Evolutionary conservation across 2,329 filamentous ascomycete genomes (phyloP), one percentile per base, ranked within the genome.

Genomic region (Meredithiella fracta): DNA sequence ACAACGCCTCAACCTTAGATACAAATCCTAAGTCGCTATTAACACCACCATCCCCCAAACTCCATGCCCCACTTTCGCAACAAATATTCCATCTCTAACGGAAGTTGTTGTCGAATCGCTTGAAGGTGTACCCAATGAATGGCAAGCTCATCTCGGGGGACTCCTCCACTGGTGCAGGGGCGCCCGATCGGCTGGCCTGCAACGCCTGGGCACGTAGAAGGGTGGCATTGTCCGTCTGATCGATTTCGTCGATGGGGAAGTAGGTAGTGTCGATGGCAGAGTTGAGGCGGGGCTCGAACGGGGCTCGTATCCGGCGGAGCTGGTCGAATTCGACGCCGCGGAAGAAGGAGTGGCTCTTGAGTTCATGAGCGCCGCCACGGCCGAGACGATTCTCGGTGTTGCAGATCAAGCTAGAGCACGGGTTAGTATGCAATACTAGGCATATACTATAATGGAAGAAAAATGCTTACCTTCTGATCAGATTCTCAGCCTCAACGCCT

Each of bases 181-280:
- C 51, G 29, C 55, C 15, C 15, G 62, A 72, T 62, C 76, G 76
- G 53, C 80, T 80, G 64, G 82, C 77, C 59, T 84, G 82, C 60
- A 84, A 78, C 52, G 86, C 87, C 69, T 94, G 86, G 20, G 86
- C 86, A 67, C 88, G 86, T 64, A 95, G 78, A 61, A 86, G 78
- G 23, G 89, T 92, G 56, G 86, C 88, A 61, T 89, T 95, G 68
- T 96, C 91, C 56, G 89, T 91, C 73, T 96, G 91, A 63, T 94
- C 89, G 65, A 98, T 96, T 70, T 98, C 92, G 66, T 97, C 92
- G 54, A 89, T 96, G 7, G 92, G 92, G 81, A 98, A 98, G 75
- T 98, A 97, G 50, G 90, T 90, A 17, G 92, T 95, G 67, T 97
- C 92, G 64, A 96, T 85, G 69, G 92, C 92, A 60, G 87, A 94